phyloP scores from a whole-genome alignment of 805 yeast species.

The Hanseniaspora lindneri region DNA sequence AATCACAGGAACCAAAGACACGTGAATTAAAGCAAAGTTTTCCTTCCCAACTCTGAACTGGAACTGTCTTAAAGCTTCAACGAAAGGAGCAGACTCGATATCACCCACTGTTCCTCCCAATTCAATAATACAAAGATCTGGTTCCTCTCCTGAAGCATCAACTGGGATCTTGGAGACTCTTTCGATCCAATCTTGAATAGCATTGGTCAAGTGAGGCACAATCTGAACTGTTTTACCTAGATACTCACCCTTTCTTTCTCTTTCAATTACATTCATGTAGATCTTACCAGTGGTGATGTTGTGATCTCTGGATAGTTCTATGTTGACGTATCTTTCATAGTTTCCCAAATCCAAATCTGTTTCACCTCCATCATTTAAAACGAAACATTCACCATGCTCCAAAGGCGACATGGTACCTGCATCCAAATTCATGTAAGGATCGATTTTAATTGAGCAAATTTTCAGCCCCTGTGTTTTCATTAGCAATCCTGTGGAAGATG shows the following conservation, averaged over 20 bases:
- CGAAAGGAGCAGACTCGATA: slow-evolving; percentile 96
- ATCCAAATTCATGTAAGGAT: slow-evolving; percentile 97
- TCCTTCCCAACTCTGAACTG: slow-evolving; percentile 93
- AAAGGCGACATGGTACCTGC: slow-evolving; percentile 99
- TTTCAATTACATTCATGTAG: slow-evolving; percentile 84
- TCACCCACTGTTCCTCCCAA: slow-evolving; percentile 99
- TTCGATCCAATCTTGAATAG: slow-evolving; percentile 98
- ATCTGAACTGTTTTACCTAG: slow-evolving; percentile 99
- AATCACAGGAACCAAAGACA: slow-evolving; percentile 91
- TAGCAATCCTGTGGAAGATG: slow-evolving; percentile 91
- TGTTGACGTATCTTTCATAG: slow-evolving; percentile 91
- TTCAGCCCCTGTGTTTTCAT: slow-evolving; percentile 87
- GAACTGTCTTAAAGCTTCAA: slow-evolving; percentile 96
- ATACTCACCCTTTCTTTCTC: slow-evolving; percentile 92
- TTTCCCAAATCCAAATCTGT: slow-evolving; percentile 96
- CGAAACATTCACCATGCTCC: slow-evolving; percentile 98
- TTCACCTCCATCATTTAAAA: slow-evolving; percentile 96
- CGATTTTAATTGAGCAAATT: slow-evolving; percentile 95
- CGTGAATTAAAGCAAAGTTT: slow-evolving; percentile 91
- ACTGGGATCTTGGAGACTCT: slow-evolving; percentile 84
- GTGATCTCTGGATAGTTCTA: slow-evolving; percentile 85
- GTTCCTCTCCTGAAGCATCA: slow-evolving; percentile 46
- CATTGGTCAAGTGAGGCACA: slow-evolving; percentile 94
- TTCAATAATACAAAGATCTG: slow-evolving; percentile 94
- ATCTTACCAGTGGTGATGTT: slow-evolving; percentile 98